Evolutionary conservation across 2,329 filamentous ascomycete species (phyloP).

Genomic region (Cladosporium austrohemisphaericum): DNA sequence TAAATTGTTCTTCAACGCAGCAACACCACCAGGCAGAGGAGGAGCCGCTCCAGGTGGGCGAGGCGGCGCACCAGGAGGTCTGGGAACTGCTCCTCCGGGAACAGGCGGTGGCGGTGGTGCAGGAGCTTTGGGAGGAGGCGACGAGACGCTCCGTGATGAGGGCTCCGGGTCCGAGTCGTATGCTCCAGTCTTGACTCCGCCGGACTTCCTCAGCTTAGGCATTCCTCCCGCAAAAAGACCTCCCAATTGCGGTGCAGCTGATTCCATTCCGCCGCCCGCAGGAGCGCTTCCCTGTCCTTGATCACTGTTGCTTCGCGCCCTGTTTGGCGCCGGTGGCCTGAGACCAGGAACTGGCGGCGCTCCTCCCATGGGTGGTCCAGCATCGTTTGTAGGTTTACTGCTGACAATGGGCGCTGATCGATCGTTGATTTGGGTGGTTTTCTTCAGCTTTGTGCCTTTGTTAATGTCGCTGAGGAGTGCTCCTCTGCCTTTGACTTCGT

Average conservation of each 20-base stretch:
- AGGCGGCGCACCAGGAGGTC: conserved; percentile 39
- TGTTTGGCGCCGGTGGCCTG: conserved; percentile 65
- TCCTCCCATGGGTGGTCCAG: conserved; percentile 61
- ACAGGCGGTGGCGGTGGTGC: conserved; percentile 44
- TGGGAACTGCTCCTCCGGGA: conserved; percentile 45
- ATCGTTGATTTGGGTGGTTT: conserved; percentile 80
- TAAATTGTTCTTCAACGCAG: conserved; percentile 44
- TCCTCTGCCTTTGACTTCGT: conserved; percentile 57
- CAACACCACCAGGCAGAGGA: conserved; percentile 37
- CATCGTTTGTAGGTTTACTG: conserved; percentile 50
- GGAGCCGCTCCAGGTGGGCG: conserved; percentile 43
- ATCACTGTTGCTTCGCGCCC: conserved; percentile 82
- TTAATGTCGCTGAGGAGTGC: conserved; percentile 83
- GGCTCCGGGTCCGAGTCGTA: conserved; percentile 74
- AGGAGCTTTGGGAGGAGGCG: conserved; percentile 47
- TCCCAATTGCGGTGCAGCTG: conserved; percentile 70
- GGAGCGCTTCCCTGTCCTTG: conserved; percentile 45
- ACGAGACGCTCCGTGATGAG: conserved; percentile 30
- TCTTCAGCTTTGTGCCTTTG: conserved; percentile 77
- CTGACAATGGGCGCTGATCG: conserved; percentile 74
- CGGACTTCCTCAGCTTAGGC: conserved; percentile 86
- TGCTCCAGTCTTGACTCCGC: conserved; percentile 60
- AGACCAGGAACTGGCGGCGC: conserved; percentile 79
- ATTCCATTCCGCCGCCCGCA: conserved; percentile 47
- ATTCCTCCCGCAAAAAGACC: conserved; percentile 92